These are phyloP conservation scores for Mucor velutinosus DNA, from an alignment of 371 early-diverging fungal genomes.

Conservation along the genomic window DNA sequence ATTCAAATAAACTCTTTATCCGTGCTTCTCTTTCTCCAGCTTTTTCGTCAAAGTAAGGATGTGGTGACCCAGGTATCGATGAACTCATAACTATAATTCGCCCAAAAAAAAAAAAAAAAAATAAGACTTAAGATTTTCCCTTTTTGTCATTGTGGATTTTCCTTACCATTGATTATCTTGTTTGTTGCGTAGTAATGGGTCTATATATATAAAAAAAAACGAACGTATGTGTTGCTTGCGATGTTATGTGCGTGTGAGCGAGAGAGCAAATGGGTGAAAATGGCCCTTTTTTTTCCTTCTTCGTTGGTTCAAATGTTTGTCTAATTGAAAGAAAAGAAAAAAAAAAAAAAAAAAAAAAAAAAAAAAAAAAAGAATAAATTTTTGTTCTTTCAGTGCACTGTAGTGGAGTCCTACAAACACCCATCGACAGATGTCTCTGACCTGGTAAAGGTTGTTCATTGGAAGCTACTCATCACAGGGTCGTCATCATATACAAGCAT, in stretches of 20 bases:
- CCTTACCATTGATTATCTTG: constrained; percentile 10
- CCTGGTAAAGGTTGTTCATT: neutral
- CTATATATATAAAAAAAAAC: neutral
- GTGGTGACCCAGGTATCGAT: constrained; percentile 30
- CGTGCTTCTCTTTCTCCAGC: constrained; percentile 48
- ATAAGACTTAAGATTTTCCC: neutral
- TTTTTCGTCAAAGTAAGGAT: constrained; percentile 55
- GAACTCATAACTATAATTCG: constrained; percentile 15
- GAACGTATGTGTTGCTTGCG: neutral
- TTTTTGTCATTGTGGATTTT: neutral
- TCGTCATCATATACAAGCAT: no score
- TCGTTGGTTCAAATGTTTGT: neutral
- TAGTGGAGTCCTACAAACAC: neutral
- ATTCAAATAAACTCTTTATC: constrained; percentile 50
- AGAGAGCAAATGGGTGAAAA: neutral
- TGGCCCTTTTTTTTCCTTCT: neutral
- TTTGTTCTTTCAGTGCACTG: neutral
- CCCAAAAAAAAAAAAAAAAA: neutral
- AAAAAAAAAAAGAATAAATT: neutral
- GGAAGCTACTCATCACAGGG: no score
- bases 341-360: neutral
- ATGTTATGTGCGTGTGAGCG: neutral
- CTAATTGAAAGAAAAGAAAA: neutral
- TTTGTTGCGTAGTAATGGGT: neutral
- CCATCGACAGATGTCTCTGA: neutral